phyloP scores from a whole-genome alignment of 2,329 filamentous ascomycete species.

The Aureobasidium lini region DNA sequence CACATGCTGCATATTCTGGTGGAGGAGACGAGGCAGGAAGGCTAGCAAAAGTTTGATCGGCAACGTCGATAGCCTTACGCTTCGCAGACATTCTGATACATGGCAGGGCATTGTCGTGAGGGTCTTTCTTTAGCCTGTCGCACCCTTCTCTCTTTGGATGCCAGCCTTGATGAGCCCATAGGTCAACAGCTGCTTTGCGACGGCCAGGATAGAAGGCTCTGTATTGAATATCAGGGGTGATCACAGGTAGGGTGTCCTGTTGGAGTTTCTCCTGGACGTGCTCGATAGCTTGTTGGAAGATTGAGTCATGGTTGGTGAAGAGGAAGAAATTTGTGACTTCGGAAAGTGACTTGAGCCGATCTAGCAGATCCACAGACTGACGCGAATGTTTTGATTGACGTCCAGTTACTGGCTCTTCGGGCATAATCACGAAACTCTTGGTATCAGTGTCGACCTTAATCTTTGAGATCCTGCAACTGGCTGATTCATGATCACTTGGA shows the following conservation, averaged over 20 bases:
- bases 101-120: background rate
- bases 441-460: background rate
- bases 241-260: background rate
- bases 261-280: background rate
- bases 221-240: background rate
- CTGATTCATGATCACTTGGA: background rate
- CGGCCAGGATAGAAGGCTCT: constrained; percentile 5
- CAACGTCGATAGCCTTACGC: background rate
- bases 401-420: background rate
- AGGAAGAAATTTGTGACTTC: background rate
- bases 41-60: background rate
- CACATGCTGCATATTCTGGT: background rate
- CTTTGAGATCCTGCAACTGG: background rate
- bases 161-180: background rate
- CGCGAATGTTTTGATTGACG: background rate
- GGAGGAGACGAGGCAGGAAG: background rate
- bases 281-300: background rate
- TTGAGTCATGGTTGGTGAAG: background rate
- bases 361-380: background rate
- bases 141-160: background rate
- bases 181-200: background rate
- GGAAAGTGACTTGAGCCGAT: background rate
- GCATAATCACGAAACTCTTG: constrained; percentile 5
- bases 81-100: background rate
- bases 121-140: background rate